A percentile compares a stretch with the other conserved stretches of the same genome.
Evolutionary conservation across 768 basidiomycete species (phyloP).

Genomic region (Xerocomus brunneocitrinus): DNA sequence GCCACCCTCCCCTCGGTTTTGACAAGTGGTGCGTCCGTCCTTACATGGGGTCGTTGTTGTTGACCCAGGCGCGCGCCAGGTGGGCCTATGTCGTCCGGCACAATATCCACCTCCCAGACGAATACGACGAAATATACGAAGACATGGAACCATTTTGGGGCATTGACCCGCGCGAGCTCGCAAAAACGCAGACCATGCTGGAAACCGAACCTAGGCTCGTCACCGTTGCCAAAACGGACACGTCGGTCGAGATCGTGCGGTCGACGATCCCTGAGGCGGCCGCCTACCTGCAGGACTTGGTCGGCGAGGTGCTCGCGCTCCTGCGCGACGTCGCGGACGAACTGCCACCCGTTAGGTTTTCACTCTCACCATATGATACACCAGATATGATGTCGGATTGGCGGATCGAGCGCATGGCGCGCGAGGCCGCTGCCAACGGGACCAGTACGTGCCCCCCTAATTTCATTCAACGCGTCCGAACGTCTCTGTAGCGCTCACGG

Average conservation of each 20-base stretch:
- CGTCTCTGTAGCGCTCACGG: conserved; percentile 23
- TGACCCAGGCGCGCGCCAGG: conserved; percentile 16
- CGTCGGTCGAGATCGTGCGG: conserved; percentile 14
- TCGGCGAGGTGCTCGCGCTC: conserved; percentile 19
- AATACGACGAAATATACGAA: conserved; percentile 42
- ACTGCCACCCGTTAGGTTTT: conserved; percentile 31
- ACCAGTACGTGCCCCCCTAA: conserved; percentile 17
- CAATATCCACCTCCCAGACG: conserved; percentile 39
- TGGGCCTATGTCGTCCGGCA: conserved; percentile 40
- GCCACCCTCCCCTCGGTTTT: conserved; percentile 38
- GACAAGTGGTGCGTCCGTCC: conserved; percentile 36
- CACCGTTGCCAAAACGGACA: conserved; percentile 24
- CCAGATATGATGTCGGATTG: conserved; percentile 27
- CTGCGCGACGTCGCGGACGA: conserved; percentile 25
- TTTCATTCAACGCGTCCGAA: no score
- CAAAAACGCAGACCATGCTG: conserved; percentile 13
- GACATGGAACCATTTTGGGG: conserved; percentile 38
- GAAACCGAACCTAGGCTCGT: conserved; percentile 14
- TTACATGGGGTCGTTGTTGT: fast-evolving
- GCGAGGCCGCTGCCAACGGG: conserved; percentile 27
- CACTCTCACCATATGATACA: conserved; percentile 29
- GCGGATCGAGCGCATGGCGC: conserved; percentile 18
- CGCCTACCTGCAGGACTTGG: background rate
- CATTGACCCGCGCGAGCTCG: conserved; percentile 29
- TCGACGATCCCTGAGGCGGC: conserved; percentile 7